These are phyloP conservation scores for Fragilariopsis cylindrus DNA, from an alignment of 108 stramenopile species.

Conservation along the genomic window DNA sequence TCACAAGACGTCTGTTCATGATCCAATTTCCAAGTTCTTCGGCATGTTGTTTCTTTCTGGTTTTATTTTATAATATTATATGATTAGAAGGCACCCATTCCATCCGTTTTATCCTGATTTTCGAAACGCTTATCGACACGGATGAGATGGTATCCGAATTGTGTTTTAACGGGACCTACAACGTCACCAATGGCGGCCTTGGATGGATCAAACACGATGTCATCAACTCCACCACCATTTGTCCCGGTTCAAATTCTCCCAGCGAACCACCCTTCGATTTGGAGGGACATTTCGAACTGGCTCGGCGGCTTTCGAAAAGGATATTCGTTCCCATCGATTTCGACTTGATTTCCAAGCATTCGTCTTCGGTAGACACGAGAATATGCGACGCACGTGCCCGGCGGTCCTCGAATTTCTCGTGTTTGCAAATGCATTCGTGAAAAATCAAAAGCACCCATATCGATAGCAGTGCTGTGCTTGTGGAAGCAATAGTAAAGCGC, in stretches of 20 bases:
- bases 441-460: conserved; percentile 2
- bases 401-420: not conserved
- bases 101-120: conserved; percentile 4
- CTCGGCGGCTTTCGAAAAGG: conserved; percentile 57
- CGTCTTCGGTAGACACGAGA: conserved; percentile 43
- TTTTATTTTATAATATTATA: too few species aligned
- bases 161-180: conserved; percentile 55
- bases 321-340: conserved; percentile 38
- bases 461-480: not conserved
- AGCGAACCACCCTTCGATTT: conserved; percentile 55
- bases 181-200: conserved; percentile 38
- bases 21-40: too few species aligned
- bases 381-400: conserved; percentile 51
- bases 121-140: conserved; percentile 61
- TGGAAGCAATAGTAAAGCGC: too few species aligned
- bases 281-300: conserved; percentile 69
- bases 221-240: conserved; percentile 81
- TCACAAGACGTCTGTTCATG: too few species aligned
- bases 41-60: too few species aligned
- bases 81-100: not conserved
- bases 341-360: conserved; percentile 38
- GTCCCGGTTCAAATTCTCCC: conserved; percentile 68
- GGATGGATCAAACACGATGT: conserved; percentile 52
- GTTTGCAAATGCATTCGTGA: not conserved
- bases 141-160: conserved; percentile 77